phyloP scores from a whole-genome alignment of 306 rosid species.

The Pyrus pyrifolia region DNA sequence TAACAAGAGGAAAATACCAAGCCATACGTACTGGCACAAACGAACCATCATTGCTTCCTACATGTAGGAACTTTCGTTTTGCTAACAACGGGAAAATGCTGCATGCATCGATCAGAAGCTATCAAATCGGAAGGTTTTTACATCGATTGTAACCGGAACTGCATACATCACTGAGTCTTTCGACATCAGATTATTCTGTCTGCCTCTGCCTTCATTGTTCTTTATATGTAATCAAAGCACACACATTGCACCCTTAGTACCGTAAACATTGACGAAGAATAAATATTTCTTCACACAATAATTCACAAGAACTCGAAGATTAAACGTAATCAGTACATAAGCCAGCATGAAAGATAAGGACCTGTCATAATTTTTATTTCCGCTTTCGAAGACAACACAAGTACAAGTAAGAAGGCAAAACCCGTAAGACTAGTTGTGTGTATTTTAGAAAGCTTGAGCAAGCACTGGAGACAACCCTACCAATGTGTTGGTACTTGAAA shows the following conservation, averaged over 20 bases:
- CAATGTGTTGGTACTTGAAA: slow-evolving; percentile 49
- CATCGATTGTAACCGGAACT: background rate
- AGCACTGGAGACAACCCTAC: slow-evolving; percentile 44
- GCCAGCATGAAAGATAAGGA: slow-evolving; percentile 24
- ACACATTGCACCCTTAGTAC: background rate
- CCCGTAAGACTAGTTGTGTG: slow-evolving; percentile 44
- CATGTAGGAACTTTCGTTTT: background rate
- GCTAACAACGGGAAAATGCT: background rate
- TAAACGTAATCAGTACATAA: slow-evolving; percentile 18
- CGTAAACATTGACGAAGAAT: background rate
- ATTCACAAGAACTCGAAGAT: background rate
- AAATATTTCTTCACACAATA: background rate
- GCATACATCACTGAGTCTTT: background rate
- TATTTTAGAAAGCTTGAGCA: slow-evolving; percentile 38
- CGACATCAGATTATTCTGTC: background rate
- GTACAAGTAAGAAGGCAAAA: slow-evolving; percentile 33
- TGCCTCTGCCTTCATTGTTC: background rate
- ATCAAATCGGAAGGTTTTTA: background rate
- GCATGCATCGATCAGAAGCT: background rate
- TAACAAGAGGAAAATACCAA: no score
- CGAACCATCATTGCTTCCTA: background rate
- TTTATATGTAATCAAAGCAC: background rate
- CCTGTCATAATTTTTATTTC: slow-evolving; percentile 45
- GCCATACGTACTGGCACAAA: no score
- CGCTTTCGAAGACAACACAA: slow-evolving; percentile 26